Base-by-base conservation (phyloP, 768 basidiomycete genomes). In the Boletellus emodensis region DNA sequence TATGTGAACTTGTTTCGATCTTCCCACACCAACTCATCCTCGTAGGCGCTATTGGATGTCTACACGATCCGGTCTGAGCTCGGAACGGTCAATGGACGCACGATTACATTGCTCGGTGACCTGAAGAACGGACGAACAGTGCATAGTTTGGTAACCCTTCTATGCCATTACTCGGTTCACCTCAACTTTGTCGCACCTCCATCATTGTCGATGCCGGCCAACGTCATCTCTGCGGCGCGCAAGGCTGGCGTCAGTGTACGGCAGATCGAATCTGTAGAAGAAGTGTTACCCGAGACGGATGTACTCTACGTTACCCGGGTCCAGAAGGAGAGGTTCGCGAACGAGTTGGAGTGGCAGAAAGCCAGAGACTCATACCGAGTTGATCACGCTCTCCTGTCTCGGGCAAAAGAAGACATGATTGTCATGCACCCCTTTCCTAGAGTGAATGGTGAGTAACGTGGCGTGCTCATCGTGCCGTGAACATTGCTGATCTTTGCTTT, bases 361-460 rank as follows among this genome's bases (percentile, higher is more conserved):
- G 92, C 96, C 60, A 96, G 92, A 75, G 89, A 95, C 64, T 82
- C 85, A 14, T 98, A 95, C 67, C 77, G 92, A 32, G 82, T 99
- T 48, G 92, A 98, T 69, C 96, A 98, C 63, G 90, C 94, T 11
- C 83, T 98, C 30, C 77, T 99, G 24, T 84, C 93, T 6, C 78
- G 89, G 38, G 95, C 96, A 10, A 98, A 98, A 74, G 87, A 91
- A 56, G 90, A 94, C 46, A 92, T 96, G 84, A 97, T 98, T 51
- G 93, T 98, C 57, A 95, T 99, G 94, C 96, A 99, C 69, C 96
- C 96, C n/a, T 75, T 99, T 18, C 96, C 96, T 13, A 73, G 96
- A 61, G 84, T 95, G 44, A 92, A 90, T 52, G 90, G 90, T 85
- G 56, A 56, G 81, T 65, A 4, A 1, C 12, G 51, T 32, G 42